Evolutionary conservation across 495 filamentous ascomycete species (phyloP).

Genomic region (Aspergillus mulundensis): DNA sequence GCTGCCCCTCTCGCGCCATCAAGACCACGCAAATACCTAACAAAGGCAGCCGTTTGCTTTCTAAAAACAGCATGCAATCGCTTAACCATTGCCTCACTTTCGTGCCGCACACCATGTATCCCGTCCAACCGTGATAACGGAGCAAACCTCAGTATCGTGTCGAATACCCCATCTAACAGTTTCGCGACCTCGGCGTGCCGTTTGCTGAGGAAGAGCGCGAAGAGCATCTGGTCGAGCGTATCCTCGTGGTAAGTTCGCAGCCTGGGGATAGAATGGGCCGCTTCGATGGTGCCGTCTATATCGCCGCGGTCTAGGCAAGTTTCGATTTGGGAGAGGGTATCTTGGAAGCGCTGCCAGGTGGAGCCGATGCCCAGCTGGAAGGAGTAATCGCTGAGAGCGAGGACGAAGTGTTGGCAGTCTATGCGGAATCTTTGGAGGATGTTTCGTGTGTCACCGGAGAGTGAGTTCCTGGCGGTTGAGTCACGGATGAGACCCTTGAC

Average conservation of each 20-base stretch:
- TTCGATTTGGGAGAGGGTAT: conserved; percentile 61
- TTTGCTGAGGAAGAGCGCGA: conserved; percentile 60
- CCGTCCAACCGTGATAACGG: conserved; percentile 44
- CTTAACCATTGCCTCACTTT: conserved; percentile 40
- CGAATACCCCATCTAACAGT: conserved; percentile 75
- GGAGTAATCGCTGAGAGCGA: conserved; percentile 64
- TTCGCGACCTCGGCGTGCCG: conserved; percentile 58
- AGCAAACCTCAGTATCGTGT: conserved; percentile 64
- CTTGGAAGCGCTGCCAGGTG: conserved; percentile 67
- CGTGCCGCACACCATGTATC: conserved; percentile 30
- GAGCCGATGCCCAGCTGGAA: conserved; percentile 69
- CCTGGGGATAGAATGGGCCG: conserved; percentile 53
- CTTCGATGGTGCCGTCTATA: conserved; percentile 46
- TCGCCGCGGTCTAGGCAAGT: conserved; percentile 45
- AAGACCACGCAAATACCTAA: conserved; percentile 34
- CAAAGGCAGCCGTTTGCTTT: conserved; percentile 66
- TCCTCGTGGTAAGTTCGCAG: conserved; percentile 69
- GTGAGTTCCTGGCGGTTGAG: conserved; percentile 40
- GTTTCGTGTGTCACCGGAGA: conserved; percentile 36
- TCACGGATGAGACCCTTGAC: conserved; percentile 66
- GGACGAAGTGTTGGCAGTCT: conserved; percentile 75
- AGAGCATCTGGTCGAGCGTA: conserved; percentile 76
- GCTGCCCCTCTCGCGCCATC: conserved; percentile 45
- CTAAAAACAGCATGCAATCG: conserved; percentile 60
- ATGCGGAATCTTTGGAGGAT: conserved; percentile 60